Base-by-base conservation (phyloP, 495 filamentous ascomycete genomes). In the Talaromyces wortmannii region DNA sequence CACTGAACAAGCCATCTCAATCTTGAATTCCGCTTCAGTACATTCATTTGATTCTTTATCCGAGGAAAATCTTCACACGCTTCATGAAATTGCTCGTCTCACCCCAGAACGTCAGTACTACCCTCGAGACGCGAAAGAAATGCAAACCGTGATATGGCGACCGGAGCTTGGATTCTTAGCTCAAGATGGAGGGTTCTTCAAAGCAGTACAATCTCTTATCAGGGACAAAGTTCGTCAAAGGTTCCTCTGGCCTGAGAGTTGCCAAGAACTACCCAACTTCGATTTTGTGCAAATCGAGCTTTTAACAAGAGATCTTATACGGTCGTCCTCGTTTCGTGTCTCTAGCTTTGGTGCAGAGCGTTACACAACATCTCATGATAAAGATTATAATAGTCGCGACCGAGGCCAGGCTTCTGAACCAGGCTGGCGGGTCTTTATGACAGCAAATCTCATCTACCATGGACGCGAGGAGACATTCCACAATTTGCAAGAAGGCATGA, bases 261-360 rank as follows among this genome's bases (percentile, higher is more conserved):
- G 23, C 23, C 23, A 23, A 4, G 4, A 23, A 23, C 23, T 23
- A 23, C 23, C 23, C 4, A 4, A 23, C 23, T 30, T 62, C 15
- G 52, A 55, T 7, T 7, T 12, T 40, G 23, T 57, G 1, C 55
- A 66, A 6, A 16, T 2, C 30, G 50, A 57, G 6, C 58, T 84
- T 5, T 52, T 73, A 5, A 36, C 62, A 0, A 69, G 82, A 13
- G 74, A 74, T 31, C 46, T 58, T 2, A 74, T 81, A 55, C 71
- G 83, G 4, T 71, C 73, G 31, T 70, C 81, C 0, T 60, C 58
- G 0, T 81, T 81, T 59, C 72, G 72, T 13, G 65, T 78, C 2
- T 61, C 67, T 12, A 74, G 70, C 0, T 87, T 80, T 57, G 83
- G 82, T 8, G 78, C 78, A 0, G 83, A 85, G 57, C 48, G 63